Evolutionary conservation across 129 eudicot species (phyloP).

Genomic region (Artemisia argyi): DNA sequence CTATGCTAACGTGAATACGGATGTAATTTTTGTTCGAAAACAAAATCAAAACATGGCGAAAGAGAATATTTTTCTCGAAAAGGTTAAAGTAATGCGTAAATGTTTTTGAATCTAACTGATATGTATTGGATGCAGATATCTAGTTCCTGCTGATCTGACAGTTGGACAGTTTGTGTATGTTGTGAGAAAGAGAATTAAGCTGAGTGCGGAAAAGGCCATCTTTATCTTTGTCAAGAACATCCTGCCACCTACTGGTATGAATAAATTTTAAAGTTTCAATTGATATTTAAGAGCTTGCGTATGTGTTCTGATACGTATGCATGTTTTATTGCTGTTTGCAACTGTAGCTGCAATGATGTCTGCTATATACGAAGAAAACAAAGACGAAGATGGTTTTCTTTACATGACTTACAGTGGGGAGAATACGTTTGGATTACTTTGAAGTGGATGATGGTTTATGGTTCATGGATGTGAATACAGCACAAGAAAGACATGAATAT

Average conservation of each 20-base stretch:
- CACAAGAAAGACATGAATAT: constrained; percentile 14
- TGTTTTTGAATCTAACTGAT: not conserved
- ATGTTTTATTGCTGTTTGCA: constrained; percentile 2
- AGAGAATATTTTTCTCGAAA: too few relatives aligned
- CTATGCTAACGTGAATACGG: too few relatives aligned
- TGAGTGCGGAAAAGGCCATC: constrained; percentile 95
- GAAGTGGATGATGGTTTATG: constrained; percentile 27
- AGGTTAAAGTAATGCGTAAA: too few relatives aligned
- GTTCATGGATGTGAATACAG: constrained; percentile 44
- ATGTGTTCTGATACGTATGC: not conserved
- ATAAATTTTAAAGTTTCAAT: not conserved
- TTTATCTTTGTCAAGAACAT: constrained; percentile 86
- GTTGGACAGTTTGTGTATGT: constrained; percentile 98
- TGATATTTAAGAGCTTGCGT: not conserved
- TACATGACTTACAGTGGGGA: constrained; percentile 99
- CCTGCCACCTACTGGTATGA: constrained; percentile 93
- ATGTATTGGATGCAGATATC: constrained; percentile 55
- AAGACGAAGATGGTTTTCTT: constrained; percentile 94
- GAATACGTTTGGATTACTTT: constrained; percentile 76
- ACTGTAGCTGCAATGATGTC: constrained; percentile 82
- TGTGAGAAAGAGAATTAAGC: constrained; percentile 93
- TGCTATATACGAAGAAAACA: constrained; percentile 89
- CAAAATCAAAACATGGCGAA: too few relatives aligned
- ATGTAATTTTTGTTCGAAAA: too few relatives aligned
- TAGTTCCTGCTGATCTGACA: constrained; percentile 95